phyloP scores from a whole-genome alignment of 371 early-diverging fungal species.

The Mortierella sp. region DNA sequence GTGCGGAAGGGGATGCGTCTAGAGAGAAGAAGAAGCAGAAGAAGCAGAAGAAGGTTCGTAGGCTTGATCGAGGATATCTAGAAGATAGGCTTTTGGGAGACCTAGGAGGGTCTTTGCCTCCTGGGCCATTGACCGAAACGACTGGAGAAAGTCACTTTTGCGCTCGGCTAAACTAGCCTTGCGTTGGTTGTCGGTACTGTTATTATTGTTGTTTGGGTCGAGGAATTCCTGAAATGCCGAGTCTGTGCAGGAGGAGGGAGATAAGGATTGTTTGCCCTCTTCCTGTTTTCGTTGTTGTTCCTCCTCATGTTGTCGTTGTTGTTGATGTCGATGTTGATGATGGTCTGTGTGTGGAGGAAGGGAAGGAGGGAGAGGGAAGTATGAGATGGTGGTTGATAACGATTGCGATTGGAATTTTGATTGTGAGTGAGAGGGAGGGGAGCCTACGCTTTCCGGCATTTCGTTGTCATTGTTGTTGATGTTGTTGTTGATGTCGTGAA shows the following conservation, averaged over 20 bases:
- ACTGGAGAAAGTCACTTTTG: constrained; percentile 1
- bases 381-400: constrained; percentile 4
- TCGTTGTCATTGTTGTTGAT: background rate
- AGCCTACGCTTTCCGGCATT: no score
- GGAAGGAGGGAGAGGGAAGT: background rate
- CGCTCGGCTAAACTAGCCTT: background rate
- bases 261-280: constrained; percentile 1
- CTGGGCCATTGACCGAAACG: background rate
- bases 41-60: background rate
- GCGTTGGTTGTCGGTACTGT: background rate
- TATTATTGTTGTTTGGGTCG: background rate
- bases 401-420: background rate
- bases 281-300: no score
- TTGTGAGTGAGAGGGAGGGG: background rate
- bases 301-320: background rate
- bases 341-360: constrained; percentile 6
- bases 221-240: constrained; percentile 1
- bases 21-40: background rate
- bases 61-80: background rate
- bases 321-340: background rate
- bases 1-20: background rate
- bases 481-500: background rate
- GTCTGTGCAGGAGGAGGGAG: constrained; percentile 6
- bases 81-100: background rate
- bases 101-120: background rate